Base-by-base conservation (phyloP, 1,139 yeast species). In the Saccharomycopsis phalli region DNA sequence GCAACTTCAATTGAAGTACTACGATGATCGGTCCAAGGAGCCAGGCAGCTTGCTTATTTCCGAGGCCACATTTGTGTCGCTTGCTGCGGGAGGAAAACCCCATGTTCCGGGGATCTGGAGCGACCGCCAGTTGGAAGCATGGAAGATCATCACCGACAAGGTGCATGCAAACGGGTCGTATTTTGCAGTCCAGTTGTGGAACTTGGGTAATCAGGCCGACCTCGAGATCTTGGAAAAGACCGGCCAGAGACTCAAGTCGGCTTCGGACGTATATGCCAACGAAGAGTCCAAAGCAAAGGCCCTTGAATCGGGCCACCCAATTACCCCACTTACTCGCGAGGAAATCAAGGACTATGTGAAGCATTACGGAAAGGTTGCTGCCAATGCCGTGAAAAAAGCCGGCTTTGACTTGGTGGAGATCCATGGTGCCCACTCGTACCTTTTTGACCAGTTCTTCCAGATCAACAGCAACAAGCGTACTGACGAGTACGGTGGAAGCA, bases 341-440 rank as follows among this genome's bases (percentile, higher is more conserved):
- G 69, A 66, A 41, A 61, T 66, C 47, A 51, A 64, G 39, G 54
- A 59, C 36, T 55, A 59, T 41, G 52, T 63, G 32, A 44, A 55
- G 36, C 56, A 57, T 4, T 66, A 57, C 47, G 62, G 58, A 29
- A 41, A 51, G 3, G 65, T 66, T 22, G 66, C 68, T 31, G 59
- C 60, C 49, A 56, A 59, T 47, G 62, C 54, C 14, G 55, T 66
- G 3, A 40, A 62, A 7, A 44, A 50, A 58, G 80, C 81, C 3
- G 86, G 87, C 11, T 76, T 77, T 47, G 88, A 81, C 54, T 76
- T 76, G 49, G 69, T 81, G 32, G 84, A 81, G 57, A 54, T 81
- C 43, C 88, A 80, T 52, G 63, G 62, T 35, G 88, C 86, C 13
- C 76, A 80, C 57, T 87, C 87, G 11, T 80, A 76, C 57, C 61